Evolutionary conservation across 202 grass and related monocot genomes (phyloP).

Genomic region (Carex arenaria): DNA sequence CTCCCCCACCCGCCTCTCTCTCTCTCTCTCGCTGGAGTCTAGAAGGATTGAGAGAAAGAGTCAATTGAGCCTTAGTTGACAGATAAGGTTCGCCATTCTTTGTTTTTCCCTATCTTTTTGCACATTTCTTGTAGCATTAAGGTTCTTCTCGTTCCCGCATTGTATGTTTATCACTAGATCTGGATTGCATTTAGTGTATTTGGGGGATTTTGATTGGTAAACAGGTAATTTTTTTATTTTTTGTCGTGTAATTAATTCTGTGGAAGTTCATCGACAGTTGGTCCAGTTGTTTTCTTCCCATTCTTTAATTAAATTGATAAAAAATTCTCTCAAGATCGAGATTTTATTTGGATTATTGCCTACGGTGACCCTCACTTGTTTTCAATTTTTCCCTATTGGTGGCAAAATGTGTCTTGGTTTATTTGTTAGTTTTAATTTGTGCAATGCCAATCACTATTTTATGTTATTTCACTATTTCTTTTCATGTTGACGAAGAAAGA

Average conservation of each 20-base stretch:
- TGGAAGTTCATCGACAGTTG: not conserved
- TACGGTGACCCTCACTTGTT: not conserved
- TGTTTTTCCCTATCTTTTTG: not conserved
- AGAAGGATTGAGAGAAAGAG: not conserved
- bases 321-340: not conserved
- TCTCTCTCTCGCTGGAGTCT: constrained; percentile 9
- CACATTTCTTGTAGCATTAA: not conserved
- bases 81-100: constrained; percentile 13
- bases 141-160: not conserved
- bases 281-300: not conserved
- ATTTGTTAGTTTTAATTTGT: not conserved
- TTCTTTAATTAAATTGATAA: not conserved
- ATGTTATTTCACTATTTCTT: not conserved
- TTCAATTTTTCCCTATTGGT: not conserved
- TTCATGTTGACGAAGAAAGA: not conserved
- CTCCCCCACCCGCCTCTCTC: not conserved
- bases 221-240: not conserved
- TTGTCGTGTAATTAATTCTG: not conserved
- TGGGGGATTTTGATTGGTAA: constrained; percentile 11
- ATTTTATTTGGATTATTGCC: constrained; percentile 17
- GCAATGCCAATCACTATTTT: constrained; percentile 4
- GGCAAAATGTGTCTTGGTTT: not conserved
- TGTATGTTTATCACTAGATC: constrained; percentile 18
- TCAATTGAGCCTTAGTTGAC: not conserved
- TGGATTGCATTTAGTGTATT: constrained; percentile 1